phyloP scores from a whole-genome alignment of 2,329 filamentous ascomycete species.

The Setomelanomma holmii region DNA sequence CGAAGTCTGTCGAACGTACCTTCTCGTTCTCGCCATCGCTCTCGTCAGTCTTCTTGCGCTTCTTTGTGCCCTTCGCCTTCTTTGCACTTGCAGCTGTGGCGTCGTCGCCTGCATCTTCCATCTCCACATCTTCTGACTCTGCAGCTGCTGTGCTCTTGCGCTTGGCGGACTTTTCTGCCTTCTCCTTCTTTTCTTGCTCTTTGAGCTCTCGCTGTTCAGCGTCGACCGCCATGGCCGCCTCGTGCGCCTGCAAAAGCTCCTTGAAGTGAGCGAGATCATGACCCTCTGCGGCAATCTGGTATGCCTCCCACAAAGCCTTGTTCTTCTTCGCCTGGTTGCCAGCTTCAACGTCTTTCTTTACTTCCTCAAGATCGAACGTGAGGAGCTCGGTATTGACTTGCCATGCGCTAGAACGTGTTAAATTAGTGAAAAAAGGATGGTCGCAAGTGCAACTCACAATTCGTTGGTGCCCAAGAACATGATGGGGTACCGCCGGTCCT shows the following conservation, averaged over 20 bases:
- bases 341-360: slow-evolving; percentile 73
- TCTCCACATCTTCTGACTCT: slow-evolving; percentile 47
- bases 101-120: slow-evolving; percentile 51
- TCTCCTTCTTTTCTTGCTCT: slow-evolving; percentile 66
- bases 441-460: slow-evolving; percentile 75
- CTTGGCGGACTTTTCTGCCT: slow-evolving; percentile 62
- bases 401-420: slow-evolving; percentile 73
- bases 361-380: slow-evolving; percentile 76
- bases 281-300: slow-evolving; percentile 78
- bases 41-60: slow-evolving; percentile 78
- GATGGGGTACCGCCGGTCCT: slow-evolving; percentile 87
- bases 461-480: slow-evolving; percentile 97
- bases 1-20: slow-evolving; percentile 36
- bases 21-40: slow-evolving; percentile 75
- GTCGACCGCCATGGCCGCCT: slow-evolving; percentile 62
- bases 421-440: neutral
- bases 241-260: slow-evolving; percentile 69
- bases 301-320: slow-evolving; percentile 80
- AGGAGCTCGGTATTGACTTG: slow-evolving; percentile 83
- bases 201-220: slow-evolving; percentile 70
- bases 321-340: slow-evolving; percentile 84
- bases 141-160: slow-evolving; percentile 48
- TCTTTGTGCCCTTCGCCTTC: slow-evolving; percentile 57
- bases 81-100: slow-evolving; percentile 43
- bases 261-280: slow-evolving; percentile 86